Evolutionary conservation across 306 rosid genomes (phyloP).

Genomic region (Begonia fuchsioides): DNA sequence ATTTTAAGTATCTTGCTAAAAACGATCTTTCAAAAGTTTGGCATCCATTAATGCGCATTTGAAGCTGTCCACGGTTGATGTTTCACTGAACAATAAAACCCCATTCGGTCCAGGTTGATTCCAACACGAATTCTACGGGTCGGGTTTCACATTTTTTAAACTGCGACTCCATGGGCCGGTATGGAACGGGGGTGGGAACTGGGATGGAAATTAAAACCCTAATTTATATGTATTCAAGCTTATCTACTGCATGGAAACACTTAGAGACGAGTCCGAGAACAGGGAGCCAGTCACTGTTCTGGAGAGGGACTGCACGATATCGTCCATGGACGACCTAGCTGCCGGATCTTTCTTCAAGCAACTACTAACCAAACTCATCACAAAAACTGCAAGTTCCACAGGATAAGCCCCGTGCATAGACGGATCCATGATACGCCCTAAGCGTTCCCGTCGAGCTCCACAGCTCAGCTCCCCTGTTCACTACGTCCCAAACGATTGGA

Average conservation of each 20-base stretch:
- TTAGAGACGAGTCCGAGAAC: slow-evolving; percentile 45
- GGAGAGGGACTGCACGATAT: slow-evolving; percentile 44
- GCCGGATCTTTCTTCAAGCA: slow-evolving; percentile 51
- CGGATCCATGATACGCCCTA: slow-evolving; percentile 46
- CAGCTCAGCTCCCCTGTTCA: slow-evolving; percentile 17
- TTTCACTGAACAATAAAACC: no score
- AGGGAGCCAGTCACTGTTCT: slow-evolving; percentile 42
- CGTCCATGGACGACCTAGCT: slow-evolving; percentile 53
- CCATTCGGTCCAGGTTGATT: no score
- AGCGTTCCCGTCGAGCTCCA: slow-evolving; percentile 19
- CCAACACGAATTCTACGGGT: no score
- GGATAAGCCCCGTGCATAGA: slow-evolving; percentile 37
- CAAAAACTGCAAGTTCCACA: slow-evolving; percentile 35
- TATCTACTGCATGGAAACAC: neutral
- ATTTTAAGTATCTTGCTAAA: no score
- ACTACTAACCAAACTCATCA: slow-evolving; percentile 23
- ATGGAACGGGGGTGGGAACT: no score
- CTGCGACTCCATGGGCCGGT: no score
- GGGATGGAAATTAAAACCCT: no score
- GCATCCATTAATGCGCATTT: no score
- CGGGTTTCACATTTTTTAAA: no score
- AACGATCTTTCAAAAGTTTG: no score
- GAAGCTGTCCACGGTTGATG: no score
- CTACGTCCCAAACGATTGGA: slow-evolving; percentile 16
- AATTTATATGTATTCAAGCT: no score